A percentile compares a stretch with the other conserved stretches of the same genome.
Conservation (phyloP, 2,329 filamentous ascomycete genomes). For the Pseudocercospora fuligena region DNA sequence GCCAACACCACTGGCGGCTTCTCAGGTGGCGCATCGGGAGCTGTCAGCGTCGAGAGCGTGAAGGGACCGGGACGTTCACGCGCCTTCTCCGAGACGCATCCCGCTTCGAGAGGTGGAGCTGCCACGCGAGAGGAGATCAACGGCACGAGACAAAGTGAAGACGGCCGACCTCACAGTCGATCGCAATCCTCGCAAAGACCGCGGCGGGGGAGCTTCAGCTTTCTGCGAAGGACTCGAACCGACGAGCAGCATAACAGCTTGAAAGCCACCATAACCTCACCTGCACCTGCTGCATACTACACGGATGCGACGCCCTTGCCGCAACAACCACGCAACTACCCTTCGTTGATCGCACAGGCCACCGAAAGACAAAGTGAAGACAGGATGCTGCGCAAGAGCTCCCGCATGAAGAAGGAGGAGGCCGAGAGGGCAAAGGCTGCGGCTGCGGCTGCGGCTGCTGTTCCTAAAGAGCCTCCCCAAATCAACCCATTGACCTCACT, state of each 20-base stretch:
- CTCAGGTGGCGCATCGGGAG: background rate
- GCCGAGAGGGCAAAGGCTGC: conserved; percentile 25
- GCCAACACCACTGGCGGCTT: background rate
- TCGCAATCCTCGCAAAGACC: conserved; percentile 12
- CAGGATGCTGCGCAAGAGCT: conserved; percentile 39
- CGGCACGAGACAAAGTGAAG: conserved; percentile 9
- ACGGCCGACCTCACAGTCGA: conserved; percentile 12
- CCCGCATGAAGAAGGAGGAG: conserved; percentile 35
- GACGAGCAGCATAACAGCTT: conserved; percentile 2
- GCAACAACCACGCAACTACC: background rate
- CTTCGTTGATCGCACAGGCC: conserved; percentile 1
- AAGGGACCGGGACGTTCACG: background rate
- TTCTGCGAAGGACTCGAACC: conserved; percentile 9
- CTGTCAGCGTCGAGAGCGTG: background rate
- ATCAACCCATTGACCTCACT: conserved; percentile 54
- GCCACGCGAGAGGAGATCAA: conserved; percentile 9
- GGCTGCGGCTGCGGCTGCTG: conserved; percentile 51
- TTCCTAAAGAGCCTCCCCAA: conserved; percentile 64
- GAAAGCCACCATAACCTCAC: background rate
- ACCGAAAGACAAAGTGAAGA: background rate
- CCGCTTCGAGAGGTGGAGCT: background rate
- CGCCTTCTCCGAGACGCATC: conserved; percentile 1
- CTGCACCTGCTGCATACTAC: background rate
- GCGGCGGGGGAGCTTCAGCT: conserved; percentile 17
- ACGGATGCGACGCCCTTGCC: conserved; percentile 11